Evolutionary conservation across 2,329 filamentous ascomycete genomes (phyloP).

Genomic region (Microsporum audouinii): DNA sequence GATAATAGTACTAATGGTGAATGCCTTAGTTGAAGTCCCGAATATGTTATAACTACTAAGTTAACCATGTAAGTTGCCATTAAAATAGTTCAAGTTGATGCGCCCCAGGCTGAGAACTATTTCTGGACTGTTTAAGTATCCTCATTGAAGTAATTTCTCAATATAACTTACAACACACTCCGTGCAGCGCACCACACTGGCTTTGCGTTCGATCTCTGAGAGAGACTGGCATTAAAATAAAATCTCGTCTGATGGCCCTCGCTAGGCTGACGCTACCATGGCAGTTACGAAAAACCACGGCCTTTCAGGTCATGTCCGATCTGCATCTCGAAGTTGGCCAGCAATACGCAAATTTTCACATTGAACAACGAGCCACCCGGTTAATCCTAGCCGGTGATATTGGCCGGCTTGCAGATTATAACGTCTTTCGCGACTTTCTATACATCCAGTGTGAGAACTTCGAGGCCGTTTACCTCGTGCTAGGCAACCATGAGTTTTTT

Average conservation of each 20-base stretch:
- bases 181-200: too few species aligned
- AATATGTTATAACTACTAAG: too few species aligned
- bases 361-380: slow-evolving; percentile 10
- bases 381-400: slow-evolving; percentile 26
- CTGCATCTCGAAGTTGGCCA: slow-evolving; percentile 12
- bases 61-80: too few species aligned
- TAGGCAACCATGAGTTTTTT: slow-evolving; percentile 32
- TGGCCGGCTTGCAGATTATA: slow-evolving; percentile 21
- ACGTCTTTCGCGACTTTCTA: slow-evolving; percentile 20
- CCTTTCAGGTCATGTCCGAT: slow-evolving; percentile 11
- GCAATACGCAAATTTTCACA: slow-evolving; percentile 11
- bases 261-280: not conserved
- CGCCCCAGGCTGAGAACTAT: too few species aligned
- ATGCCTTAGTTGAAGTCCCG: too few species aligned
- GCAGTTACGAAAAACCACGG: not conserved
- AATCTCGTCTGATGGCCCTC: not conserved
- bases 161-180: too few species aligned
- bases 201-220: too few species aligned
- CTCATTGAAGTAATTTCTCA: too few species aligned
- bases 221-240: too few species aligned
- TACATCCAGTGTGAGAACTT: slow-evolving; percentile 18
- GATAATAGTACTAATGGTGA: not conserved
- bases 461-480: slow-evolving; percentile 22
- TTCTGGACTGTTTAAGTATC: too few species aligned
- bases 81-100: too few species aligned